These are phyloP conservation scores for Zygoascus sp. DNA, from an alignment of 1,139 yeast species.

Conservation along the genomic window DNA sequence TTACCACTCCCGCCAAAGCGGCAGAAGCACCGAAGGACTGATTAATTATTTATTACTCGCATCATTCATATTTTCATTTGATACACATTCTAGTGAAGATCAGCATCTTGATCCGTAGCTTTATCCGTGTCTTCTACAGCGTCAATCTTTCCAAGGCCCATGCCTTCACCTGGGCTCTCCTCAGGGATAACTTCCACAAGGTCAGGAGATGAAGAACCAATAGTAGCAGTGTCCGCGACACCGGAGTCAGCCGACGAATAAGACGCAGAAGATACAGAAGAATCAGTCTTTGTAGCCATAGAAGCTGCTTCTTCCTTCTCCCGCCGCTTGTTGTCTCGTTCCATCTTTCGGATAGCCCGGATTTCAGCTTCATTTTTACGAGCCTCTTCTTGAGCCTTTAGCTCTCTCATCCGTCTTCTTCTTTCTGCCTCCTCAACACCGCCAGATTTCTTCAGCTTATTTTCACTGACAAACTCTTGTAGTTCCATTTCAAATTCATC, in stretches of 20 bases:
- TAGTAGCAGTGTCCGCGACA: constrained; percentile 3
- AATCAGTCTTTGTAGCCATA: constrained; percentile 8
- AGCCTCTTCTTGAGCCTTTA: constrained; percentile 33
- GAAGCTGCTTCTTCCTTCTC: constrained; percentile 15
- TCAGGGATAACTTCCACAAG: constrained; percentile 1
- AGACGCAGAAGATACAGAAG: constrained; percentile 8
- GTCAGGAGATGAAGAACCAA: constrained; percentile 13
- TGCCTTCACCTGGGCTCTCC: background rate
- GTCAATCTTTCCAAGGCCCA: background rate
- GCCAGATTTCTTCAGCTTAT: constrained; percentile 72
- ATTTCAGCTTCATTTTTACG: constrained; percentile 31
- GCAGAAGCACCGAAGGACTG: background rate
- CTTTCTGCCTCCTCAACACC: constrained; percentile 86
- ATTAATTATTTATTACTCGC: constrained; percentile 1
- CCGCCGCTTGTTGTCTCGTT: constrained; percentile 16
- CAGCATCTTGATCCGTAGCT: too few species aligned
- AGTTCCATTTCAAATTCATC: constrained; percentile 80
- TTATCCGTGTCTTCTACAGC: constrained; percentile 4
- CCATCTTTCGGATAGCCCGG: constrained; percentile 19
- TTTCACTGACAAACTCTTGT: constrained; percentile 78
- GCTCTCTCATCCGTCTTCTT: constrained; percentile 59
- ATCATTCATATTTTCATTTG: background rate
- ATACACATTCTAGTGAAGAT: background rate
- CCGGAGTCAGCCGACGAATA: constrained; percentile 8
- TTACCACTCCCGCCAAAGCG: background rate